A percentile compares a stretch with the other conserved stretches of the same genome.
Evolutionary conservation across 2,329 filamentous ascomycete species (phyloP).

Genomic region (Fusarium mexicanum): DNA sequence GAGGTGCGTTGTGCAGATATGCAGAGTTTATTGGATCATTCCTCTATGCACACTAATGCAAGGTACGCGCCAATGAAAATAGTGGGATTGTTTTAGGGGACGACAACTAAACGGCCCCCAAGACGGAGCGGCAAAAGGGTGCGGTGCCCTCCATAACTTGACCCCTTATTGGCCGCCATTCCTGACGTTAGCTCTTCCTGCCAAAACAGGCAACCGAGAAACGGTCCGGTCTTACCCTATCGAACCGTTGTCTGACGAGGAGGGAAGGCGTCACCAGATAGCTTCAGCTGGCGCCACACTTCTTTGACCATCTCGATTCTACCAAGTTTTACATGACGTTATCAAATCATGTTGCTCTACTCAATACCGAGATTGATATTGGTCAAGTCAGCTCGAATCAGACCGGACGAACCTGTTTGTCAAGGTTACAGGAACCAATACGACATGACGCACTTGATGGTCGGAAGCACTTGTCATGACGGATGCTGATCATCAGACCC

Average conservation of each 20-base stretch:
- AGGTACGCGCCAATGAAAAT: slow-evolving; percentile 38
- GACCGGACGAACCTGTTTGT: neutral
- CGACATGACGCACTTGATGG: neutral
- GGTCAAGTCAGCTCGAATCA: neutral
- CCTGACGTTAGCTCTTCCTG: slow-evolving; percentile 11
- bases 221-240: slow-evolving; percentile 31
- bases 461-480: slow-evolving; percentile 1
- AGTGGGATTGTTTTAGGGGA: slow-evolving; percentile 18
- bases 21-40: slow-evolving; percentile 9
- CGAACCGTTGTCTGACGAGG: slow-evolving; percentile 19
- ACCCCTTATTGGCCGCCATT: slow-evolving; percentile 23
- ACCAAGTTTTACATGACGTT: slow-evolving; percentile 1
- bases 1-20: slow-evolving; percentile 9
- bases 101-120: slow-evolving; percentile 35
- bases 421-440: neutral
- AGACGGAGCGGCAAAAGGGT: slow-evolving; percentile 26
- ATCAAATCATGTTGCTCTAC: slow-evolving; percentile 7
- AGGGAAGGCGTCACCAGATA: slow-evolving; percentile 28
- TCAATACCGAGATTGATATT: neutral
- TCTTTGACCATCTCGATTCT: slow-evolving; percentile 11
- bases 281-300: slow-evolving; percentile 17
- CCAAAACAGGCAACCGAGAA: slow-evolving; percentile 32
- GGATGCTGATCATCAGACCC: slow-evolving; percentile 22
- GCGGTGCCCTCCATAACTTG: slow-evolving; percentile 12
- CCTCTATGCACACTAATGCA: slow-evolving; percentile 37